phyloP scores from a whole-genome alignment of 495 filamentous ascomycete genomes.

The Elaphomyces granulatus region DNA sequence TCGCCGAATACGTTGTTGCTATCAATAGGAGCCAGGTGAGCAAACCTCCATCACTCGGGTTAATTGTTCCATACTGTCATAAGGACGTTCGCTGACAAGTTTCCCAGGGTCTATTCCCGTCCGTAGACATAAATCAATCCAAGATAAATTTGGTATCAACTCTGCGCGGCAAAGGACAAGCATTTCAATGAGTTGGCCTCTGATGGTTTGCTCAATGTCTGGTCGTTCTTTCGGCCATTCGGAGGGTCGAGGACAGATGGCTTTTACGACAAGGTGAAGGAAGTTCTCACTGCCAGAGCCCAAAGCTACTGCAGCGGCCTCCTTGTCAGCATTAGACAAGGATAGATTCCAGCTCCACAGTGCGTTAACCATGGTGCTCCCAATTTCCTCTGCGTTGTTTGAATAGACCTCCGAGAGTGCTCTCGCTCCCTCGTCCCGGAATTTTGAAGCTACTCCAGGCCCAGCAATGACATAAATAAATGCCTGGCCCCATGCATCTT shows the following conservation, averaged over 20 bases:
- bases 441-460: slow-evolving; percentile 35
- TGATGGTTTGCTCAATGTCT: slow-evolving; percentile 18
- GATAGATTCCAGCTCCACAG: slow-evolving; percentile 72
- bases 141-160: slow-evolving; percentile 59
- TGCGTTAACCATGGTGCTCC: slow-evolving; percentile 46
- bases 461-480: slow-evolving; percentile 66
- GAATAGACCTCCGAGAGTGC: slow-evolving; percentile 46
- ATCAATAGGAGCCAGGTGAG: background rate
- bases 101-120: slow-evolving; percentile 69
- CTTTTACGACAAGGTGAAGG: slow-evolving; percentile 50
- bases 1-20: background rate
- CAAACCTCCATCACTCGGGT: slow-evolving; percentile 20
- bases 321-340: slow-evolving; percentile 54
- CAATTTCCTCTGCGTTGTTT: slow-evolving; percentile 36
- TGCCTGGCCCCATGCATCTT: slow-evolving; percentile 61
- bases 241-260: slow-evolving; percentile 46
- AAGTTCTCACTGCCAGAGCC: slow-evolving; percentile 41
- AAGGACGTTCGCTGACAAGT: slow-evolving; percentile 41
- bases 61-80: slow-evolving; percentile 36
- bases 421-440: slow-evolving; percentile 43
- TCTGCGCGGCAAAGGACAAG: slow-evolving; percentile 66
- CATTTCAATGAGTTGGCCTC: slow-evolving; percentile 54
- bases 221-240: slow-evolving; percentile 25
- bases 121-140: slow-evolving; percentile 77
- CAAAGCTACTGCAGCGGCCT: slow-evolving; percentile 53